Evolutionary conservation across 345 rosid species (phyloP).

Genomic region (Geranium brycei): DNA sequence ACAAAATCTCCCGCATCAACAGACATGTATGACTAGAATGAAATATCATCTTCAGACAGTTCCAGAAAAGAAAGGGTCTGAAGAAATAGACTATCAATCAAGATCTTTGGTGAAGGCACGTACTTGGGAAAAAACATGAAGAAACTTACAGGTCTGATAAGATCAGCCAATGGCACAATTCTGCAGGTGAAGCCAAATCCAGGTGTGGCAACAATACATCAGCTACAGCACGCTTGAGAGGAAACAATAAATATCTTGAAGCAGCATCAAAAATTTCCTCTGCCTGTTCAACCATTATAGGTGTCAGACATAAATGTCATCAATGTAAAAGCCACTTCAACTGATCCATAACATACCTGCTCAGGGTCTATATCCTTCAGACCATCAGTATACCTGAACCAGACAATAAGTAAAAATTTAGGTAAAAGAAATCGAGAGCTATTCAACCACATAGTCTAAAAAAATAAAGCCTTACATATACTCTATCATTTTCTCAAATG

Average conservation of each 20-base stretch:
- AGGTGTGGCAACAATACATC: slow-evolving; percentile 71
- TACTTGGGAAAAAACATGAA: not conserved
- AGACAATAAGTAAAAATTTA: slow-evolving; percentile 7
- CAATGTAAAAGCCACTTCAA: slow-evolving; percentile 6
- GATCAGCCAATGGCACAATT: slow-evolving; percentile 79
- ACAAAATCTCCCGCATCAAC: not conserved
- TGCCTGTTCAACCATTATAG: slow-evolving; percentile 37
- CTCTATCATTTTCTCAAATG: slow-evolving; percentile 84
- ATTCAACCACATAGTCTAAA: slow-evolving; percentile 3
- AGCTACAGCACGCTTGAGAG: slow-evolving; percentile 93
- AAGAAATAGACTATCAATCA: not conserved
- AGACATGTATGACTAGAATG: not conserved
- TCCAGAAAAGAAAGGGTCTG: not conserved
- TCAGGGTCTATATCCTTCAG: slow-evolving; percentile 65
- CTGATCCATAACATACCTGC: slow-evolving; percentile 42
- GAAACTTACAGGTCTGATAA: slow-evolving; percentile 71
- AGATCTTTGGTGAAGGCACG: slow-evolving; percentile 6
- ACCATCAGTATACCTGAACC: slow-evolving; percentile 88
- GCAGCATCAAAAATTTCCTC: slow-evolving; percentile 96
- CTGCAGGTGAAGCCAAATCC: slow-evolving; percentile 71
- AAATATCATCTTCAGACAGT: not conserved
- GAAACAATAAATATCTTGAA: slow-evolving; percentile 82
- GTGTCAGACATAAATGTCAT: slow-evolving; percentile 5
- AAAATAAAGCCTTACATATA: slow-evolving; percentile 52
- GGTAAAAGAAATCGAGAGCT: not conserved